A percentile compares a stretch with the other conserved stretches of the same genome.
These are phyloP conservation scores for Neurospora sp. DNA, from an alignment of 495 filamentous ascomycete species.

Conservation along the genomic window DNA sequence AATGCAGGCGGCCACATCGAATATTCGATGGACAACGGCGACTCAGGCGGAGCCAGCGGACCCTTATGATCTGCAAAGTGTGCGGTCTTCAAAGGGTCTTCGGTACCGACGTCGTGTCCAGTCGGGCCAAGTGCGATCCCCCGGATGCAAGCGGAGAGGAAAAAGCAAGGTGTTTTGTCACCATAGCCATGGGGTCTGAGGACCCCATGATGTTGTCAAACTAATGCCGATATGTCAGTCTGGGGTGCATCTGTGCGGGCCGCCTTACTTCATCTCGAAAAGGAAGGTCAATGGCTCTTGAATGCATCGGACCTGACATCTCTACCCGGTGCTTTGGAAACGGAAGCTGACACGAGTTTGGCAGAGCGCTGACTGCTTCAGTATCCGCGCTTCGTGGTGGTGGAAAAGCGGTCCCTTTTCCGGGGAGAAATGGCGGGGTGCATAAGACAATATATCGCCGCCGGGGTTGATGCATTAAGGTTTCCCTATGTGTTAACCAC, in stretches of 20 bases:
- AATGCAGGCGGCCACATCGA: background rate
- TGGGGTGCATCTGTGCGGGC: slow-evolving; percentile 9
- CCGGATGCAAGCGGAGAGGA: background rate
- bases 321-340: slow-evolving; percentile 4
- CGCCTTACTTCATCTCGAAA: slow-evolving; percentile 10
- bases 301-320: slow-evolving; percentile 11
- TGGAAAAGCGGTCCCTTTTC: slow-evolving; percentile 28
- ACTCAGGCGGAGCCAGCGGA: background rate
- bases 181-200: background rate
- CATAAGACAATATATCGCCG: slow-evolving; percentile 19
- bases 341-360: slow-evolving; percentile 5
- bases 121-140: background rate
- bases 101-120: background rate
- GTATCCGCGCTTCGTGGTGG: background rate
- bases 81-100: background rate
- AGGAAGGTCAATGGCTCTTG: slow-evolving; percentile 18
- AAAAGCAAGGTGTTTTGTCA: background rate
- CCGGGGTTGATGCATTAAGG: slow-evolving; percentile 17
- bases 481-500: slow-evolving; percentile 4
- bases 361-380: background rate
- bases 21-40: background rate
- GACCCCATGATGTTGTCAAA: slow-evolving; percentile 10
- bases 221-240: slow-evolving; percentile 21
- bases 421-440: slow-evolving; percentile 16
- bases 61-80: background rate